Percentiles rank a stretch among this genome's conserved stretches.
These are phyloP conservation scores for Sphaerulina vaccinii DNA, from an alignment of 2,329 filamentous ascomycete genomes.

Conservation along the genomic window DNA sequence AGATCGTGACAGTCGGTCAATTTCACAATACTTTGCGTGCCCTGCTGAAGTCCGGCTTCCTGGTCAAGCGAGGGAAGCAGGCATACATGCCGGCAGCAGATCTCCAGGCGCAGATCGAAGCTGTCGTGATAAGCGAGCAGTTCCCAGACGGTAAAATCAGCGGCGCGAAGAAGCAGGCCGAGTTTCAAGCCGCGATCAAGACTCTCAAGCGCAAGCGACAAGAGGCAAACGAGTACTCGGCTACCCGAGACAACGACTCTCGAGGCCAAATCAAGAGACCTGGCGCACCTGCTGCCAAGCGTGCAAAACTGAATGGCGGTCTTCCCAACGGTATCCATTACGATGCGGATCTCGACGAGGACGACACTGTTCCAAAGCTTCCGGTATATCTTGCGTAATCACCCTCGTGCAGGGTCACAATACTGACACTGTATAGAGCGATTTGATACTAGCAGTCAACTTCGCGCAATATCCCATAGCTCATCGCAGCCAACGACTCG, in stretches of 20 bases:
- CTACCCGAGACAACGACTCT: conserved; percentile 30
- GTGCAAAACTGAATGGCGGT: conserved; percentile 36
- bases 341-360: conserved; percentile 21
- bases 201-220: conserved; percentile 55
- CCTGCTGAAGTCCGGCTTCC: conserved; percentile 63
- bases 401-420: conserved; percentile 23
- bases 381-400: conserved; percentile 36
- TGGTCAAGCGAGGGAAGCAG: conserved; percentile 59
- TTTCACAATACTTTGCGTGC: conserved; percentile 46
- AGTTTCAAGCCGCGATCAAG: conserved; percentile 59
- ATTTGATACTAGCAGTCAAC: conserved; percentile 75
- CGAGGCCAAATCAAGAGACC: conserved; percentile 29
- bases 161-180: conserved; percentile 65
- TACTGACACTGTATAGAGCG: conserved; percentile 53
- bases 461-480: conserved; percentile 81
- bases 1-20: conserved; percentile 41
- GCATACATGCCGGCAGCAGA: conserved; percentile 59
- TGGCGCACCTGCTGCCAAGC: conserved; percentile 30
- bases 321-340: conserved; percentile 33
- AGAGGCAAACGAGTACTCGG: conserved; percentile 41
- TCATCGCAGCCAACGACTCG: conserved; percentile 74
- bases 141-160: conserved; percentile 55
- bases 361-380: conserved; percentile 34
- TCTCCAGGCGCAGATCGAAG: conserved; percentile 59
- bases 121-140: conserved; percentile 57